Base-by-base conservation (phyloP, 331 rosid genomes). In the Acacia pycnantha region DNA sequence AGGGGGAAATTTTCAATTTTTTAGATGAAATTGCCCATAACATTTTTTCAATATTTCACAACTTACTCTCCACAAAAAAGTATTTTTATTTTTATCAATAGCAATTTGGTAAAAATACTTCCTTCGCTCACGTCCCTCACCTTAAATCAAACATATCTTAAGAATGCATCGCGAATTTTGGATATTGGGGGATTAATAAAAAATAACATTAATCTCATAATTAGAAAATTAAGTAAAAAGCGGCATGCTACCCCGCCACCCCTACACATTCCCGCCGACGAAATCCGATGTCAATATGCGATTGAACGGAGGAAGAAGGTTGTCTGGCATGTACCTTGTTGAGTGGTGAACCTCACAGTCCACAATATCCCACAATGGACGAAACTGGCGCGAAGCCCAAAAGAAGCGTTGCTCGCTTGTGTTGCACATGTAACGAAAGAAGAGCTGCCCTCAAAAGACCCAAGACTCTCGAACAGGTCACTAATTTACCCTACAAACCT, bases 371-470 rank as follows among this genome's bases (percentile, higher is more conserved):
- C 53, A 7, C 44, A 33, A 89, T 89, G 92, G 91, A 82, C 59
- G 85, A 65, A 62, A 86, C 47, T 35, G 82, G 70, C 3, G 78
- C 50, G 24, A 87, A 80, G 83, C 81, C 82, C 21, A 83, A 73
- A 77, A 87, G 80, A 79, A 46, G 56, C 1, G 81, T 79, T 26
- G 53, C 79, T 66, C 88, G 90, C 24, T 26, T 78, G 58, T 93
- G 98, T 85, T 87, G 94, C 84, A 24, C 89, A 70, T 94, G 97
- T 79, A 77, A 86, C 22, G 59, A 86, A 79, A 76, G 84, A 86
- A 87, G 89, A 73, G 89, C 98, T 70, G 94, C 93, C 8, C 92
- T 95, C 19, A 93, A 88, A 78, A 82, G 98, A 53, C 98, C 98
- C 8, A 93, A 95, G 88, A 95, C 97, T 83, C 90, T 88, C 8